phyloP scores from a whole-genome alignment of 192 early-diverging fungal genomes.

The Diversispora eburnea region DNA sequence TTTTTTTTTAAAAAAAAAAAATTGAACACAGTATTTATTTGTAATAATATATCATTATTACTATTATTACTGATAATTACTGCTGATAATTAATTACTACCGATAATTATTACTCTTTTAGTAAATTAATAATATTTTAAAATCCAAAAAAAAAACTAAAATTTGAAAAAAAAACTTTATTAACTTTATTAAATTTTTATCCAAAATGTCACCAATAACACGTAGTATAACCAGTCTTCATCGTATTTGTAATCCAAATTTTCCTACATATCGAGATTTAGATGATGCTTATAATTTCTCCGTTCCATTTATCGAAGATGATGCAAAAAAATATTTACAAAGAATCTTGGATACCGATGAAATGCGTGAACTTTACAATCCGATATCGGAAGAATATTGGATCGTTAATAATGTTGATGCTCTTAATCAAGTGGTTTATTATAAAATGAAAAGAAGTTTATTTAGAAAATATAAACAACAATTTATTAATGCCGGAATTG shows the following conservation, averaged over 20 bases:
- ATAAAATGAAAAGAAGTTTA: slow-evolving; percentile 23
- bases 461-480: not conserved
- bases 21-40: too few relatives aligned
- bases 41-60: too few relatives aligned
- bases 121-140: too few relatives aligned
- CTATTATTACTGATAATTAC: too few relatives aligned
- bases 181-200: not conserved
- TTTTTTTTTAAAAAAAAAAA: too few relatives aligned
- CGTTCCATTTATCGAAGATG: not conserved
- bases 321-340: slow-evolving; percentile 5
- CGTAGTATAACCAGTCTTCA: slow-evolving; percentile 12
- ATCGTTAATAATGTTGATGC: slow-evolving; percentile 10
- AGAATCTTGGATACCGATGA: not conserved
- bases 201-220: slow-evolving; percentile 19
- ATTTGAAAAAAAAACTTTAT: not conserved
- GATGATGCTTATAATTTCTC: not conserved
- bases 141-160: too few relatives aligned
- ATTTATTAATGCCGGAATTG: not conserved
- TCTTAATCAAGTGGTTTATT: slow-evolving; percentile 9
- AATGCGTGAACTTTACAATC: slow-evolving; percentile 6
- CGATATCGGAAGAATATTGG: slow-evolving; percentile 12
- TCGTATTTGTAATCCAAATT: not conserved
- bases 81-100: too few relatives aligned
- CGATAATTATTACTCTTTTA: too few relatives aligned
- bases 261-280: slow-evolving; percentile 6